Conservation (phyloP, 805 yeast species). For the Candida oleophila region DNA sequence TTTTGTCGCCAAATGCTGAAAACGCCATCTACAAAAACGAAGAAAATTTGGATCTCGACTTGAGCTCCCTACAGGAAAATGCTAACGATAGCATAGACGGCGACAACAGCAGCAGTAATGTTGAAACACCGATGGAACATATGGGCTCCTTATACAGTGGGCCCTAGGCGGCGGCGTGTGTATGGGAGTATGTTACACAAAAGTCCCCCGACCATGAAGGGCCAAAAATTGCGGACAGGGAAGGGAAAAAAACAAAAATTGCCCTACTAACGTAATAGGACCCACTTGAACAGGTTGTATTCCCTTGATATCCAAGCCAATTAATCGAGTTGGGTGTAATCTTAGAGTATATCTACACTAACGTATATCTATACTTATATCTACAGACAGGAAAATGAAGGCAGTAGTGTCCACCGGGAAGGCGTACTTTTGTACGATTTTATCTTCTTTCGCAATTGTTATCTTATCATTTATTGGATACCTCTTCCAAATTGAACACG, state of each 20-base stretch:
- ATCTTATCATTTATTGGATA: slow-evolving; percentile 83
- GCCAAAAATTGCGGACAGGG: background rate
- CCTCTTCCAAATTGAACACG: slow-evolving; percentile 77
- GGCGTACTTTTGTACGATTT: slow-evolving; percentile 93
- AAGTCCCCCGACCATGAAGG: background rate
- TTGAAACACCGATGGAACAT: background rate
- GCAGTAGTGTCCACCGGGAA: slow-evolving; percentile 59
- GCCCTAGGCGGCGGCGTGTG: background rate
- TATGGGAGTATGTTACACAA: background rate
- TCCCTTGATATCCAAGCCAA: background rate
- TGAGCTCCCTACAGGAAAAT: background rate
- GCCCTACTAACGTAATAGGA: background rate
- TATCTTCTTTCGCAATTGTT: slow-evolving; percentile 89
- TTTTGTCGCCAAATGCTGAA: background rate
- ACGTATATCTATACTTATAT: background rate
- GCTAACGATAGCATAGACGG: background rate
- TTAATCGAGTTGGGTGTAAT: background rate
- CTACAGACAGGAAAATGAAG: slow-evolving; percentile 33
- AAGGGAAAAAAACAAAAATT: background rate
- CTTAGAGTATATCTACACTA: background rate
- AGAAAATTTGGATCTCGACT: background rate
- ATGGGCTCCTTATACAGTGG: background rate
- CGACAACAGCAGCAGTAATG: background rate
- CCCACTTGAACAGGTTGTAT: background rate
- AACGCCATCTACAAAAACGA: background rate